These are phyloP conservation scores for Mycena crocata DNA, from an alignment of 768 basidiomycete genomes.

Conservation along the genomic window DNA sequence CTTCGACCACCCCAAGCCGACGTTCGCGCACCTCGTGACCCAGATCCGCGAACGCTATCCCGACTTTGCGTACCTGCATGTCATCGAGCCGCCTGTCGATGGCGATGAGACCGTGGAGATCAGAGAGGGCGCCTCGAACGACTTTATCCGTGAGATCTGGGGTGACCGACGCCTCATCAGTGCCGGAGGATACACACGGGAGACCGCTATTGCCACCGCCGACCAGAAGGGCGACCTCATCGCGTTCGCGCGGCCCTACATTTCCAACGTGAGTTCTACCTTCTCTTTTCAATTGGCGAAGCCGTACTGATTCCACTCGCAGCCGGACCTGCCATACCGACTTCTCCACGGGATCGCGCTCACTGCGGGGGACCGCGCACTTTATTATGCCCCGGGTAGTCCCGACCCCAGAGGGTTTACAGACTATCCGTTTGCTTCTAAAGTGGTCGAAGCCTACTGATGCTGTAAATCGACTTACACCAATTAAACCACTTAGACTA, in stretches of 20 bases:
- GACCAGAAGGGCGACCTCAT: constrained; percentile 45
- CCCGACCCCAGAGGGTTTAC: constrained; percentile 43
- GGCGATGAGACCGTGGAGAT: constrained; percentile 18
- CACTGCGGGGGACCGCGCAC: constrained; percentile 37
- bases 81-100: constrained; percentile 47
- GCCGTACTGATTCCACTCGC: background rate
- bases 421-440: constrained; percentile 41
- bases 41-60: constrained; percentile 49
- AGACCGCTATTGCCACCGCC: constrained; percentile 42
- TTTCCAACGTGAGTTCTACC: constrained; percentile 48
- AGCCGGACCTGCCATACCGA: constrained; percentile 49
- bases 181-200: constrained; percentile 45
- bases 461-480: background rate
- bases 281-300: background rate
- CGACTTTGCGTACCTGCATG: constrained; percentile 58
- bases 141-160: constrained; percentile 54
- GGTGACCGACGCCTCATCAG: constrained; percentile 37
- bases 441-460: background rate
- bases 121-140: constrained; percentile 38
- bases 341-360: constrained; percentile 41
- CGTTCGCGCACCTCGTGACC: constrained; percentile 55
- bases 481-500: too few species aligned
- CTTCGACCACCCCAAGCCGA: constrained; percentile 55
- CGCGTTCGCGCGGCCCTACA: constrained; percentile 51
- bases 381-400: constrained; percentile 42